phyloP scores from a whole-genome alignment of 495 filamentous ascomycete species.

The Cercophora sp. region DNA sequence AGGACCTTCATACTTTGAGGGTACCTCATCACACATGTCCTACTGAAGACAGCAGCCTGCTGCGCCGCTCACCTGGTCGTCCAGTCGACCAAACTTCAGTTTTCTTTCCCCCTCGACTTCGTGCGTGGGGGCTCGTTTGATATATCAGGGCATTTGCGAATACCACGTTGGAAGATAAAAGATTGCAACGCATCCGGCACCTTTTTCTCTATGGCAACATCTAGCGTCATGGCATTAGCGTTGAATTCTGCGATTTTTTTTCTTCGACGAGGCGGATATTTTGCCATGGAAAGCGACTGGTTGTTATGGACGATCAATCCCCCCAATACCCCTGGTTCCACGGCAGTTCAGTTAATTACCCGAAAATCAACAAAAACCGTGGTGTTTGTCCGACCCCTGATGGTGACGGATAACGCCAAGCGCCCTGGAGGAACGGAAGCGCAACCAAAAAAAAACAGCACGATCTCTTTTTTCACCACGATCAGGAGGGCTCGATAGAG shows the following conservation, averaged over 20 bases:
- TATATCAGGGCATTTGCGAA: conserved; percentile 32
- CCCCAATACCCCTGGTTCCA: conserved; percentile 19
- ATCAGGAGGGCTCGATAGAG: not conserved
- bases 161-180: conserved; percentile 36
- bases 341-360: conserved; percentile 26
- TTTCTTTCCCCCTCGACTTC: conserved; percentile 15
- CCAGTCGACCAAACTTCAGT: conserved; percentile 14
- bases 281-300: conserved; percentile 13
- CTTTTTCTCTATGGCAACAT: conserved; percentile 32
- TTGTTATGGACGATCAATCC: conserved; percentile 15
- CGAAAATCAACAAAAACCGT: conserved; percentile 21
- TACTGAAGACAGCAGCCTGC: conserved; percentile 27
- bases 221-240: conserved; percentile 39
- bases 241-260: conserved; percentile 30
- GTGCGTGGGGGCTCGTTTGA: conserved; percentile 15
- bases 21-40: conserved; percentile 25
- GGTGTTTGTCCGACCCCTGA: conserved; percentile 4
- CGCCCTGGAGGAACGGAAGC: conserved; percentile 5
- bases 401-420: not conserved
- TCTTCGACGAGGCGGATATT: conserved; percentile 19
- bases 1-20: conserved; percentile 28
- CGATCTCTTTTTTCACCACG: conserved; percentile 9
- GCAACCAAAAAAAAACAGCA: conserved; percentile 16
- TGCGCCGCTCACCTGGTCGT: conserved; percentile 8
- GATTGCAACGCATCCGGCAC: conserved; percentile 35